Conservation (phyloP, 2,329 filamentous ascomycete species). For the Dactylellina parvicollis region DNA sequence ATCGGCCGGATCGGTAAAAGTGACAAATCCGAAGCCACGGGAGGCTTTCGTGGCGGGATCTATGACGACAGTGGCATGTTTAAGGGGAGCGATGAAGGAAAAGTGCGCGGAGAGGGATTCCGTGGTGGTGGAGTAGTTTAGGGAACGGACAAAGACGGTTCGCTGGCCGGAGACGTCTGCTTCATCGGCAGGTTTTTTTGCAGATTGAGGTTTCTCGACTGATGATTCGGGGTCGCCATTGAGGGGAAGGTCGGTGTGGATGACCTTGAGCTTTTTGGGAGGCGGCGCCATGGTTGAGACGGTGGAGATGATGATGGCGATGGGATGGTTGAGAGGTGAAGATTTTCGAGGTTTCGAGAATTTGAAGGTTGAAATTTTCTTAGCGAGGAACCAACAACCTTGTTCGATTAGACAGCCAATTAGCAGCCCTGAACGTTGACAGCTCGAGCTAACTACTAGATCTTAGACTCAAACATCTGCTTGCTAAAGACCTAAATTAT, state of each 20-base stretch:
- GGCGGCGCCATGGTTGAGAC: slow-evolving; percentile 36
- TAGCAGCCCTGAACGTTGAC: neutral
- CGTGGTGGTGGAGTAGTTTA: slow-evolving; percentile 80
- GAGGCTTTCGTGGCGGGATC: slow-evolving; percentile 87
- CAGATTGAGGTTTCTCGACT: neutral
- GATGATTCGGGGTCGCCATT: slow-evolving; percentile 2
- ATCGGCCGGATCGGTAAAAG: slow-evolving; percentile 92
- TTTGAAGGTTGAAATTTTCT: slow-evolving; percentile 30
- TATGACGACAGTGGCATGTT: slow-evolving; percentile 91
- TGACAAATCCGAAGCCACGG: slow-evolving; percentile 95
- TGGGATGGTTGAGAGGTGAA: neutral
- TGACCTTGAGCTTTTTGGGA: slow-evolving; percentile 44
- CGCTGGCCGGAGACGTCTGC: slow-evolving; percentile 62
- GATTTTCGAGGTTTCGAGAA: slow-evolving; percentile 2
- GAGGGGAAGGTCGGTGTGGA: slow-evolving; percentile 19
- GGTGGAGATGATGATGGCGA: neutral
- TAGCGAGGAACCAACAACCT: slow-evolving; percentile 6
- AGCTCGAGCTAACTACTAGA: neutral
- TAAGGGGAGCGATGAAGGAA: slow-evolving; percentile 91
- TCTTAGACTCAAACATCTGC: too few relatives aligned
- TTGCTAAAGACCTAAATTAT: too few relatives aligned
- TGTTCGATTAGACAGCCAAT: neutral
- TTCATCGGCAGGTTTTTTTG: slow-evolving; percentile 14
- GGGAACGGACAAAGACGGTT: slow-evolving; percentile 89
- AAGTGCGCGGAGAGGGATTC: slow-evolving; percentile 88